These are phyloP conservation scores for Blastobotrys serpentis DNA, from an alignment of 1,139 yeast species.

Conservation along the genomic window DNA sequence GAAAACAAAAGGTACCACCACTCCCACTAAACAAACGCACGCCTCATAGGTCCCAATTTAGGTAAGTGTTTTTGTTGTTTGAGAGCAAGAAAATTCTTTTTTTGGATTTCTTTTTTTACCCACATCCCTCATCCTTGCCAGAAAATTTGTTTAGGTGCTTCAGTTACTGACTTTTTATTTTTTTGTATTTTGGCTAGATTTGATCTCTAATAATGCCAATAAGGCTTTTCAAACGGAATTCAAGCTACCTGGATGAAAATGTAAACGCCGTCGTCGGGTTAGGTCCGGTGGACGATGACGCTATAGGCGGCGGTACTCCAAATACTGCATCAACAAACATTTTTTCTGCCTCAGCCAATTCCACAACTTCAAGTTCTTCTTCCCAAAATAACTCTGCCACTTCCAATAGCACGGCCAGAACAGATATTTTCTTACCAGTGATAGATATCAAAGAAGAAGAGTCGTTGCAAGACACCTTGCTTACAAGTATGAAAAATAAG, in stretches of 20 bases:
- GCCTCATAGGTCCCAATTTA: not conserved
- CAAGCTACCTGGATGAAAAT: not conserved
- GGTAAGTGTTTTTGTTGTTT: constrained; percentile 1
- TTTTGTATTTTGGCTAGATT: not conserved
- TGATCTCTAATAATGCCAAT: constrained; percentile 2
- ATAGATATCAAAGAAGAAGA: constrained; percentile 5
- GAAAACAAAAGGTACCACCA: not conserved
- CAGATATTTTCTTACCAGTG: not conserved
- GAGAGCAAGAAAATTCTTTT: not conserved
- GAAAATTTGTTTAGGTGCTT: too few relatives aligned
- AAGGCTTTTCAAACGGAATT: constrained; percentile 6
- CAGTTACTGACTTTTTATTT: too few relatives aligned
- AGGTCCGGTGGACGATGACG: not conserved
- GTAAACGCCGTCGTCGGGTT: too few relatives aligned
- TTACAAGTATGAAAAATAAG: not conserved
- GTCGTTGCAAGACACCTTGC: not conserved
- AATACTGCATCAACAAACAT: not conserved
- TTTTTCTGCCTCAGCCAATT: too few relatives aligned
- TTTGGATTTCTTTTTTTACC: not conserved
- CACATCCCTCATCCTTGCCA: too few relatives aligned
- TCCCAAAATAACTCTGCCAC: not conserved
- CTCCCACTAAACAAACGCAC: not conserved
- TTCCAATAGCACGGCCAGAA: not conserved
- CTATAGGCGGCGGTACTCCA: not conserved
- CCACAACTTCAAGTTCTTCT: too few relatives aligned